Evolutionary conservation across 2,329 filamentous ascomycete species (phyloP).

Genomic region (Penicillium sp.): DNA sequence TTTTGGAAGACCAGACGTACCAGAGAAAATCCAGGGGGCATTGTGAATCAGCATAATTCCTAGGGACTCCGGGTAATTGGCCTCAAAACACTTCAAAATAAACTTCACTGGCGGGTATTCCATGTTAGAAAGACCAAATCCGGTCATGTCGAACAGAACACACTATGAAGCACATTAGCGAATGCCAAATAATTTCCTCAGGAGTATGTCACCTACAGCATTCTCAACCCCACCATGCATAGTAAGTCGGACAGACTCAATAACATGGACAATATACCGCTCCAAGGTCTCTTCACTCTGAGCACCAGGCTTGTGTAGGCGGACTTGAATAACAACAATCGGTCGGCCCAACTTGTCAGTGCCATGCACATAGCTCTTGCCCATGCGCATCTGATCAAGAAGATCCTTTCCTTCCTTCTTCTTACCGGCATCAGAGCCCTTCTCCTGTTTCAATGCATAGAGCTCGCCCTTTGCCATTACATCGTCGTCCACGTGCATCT

Average conservation of each 20-base stretch:
- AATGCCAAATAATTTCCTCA: neutral
- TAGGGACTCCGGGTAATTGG: slow-evolving; percentile 90
- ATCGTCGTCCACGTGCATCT: slow-evolving; percentile 82
- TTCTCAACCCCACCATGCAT: slow-evolving; percentile 80
- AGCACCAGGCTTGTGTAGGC: slow-evolving; percentile 77
- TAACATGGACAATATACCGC: slow-evolving; percentile 84
- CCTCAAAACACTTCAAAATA: slow-evolving; percentile 97
- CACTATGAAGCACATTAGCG: slow-evolving; percentile 56
- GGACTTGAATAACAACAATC: slow-evolving; percentile 75
- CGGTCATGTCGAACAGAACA: slow-evolving; percentile 91
- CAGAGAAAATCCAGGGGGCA: slow-evolving; percentile 92
- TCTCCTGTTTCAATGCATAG: slow-evolving; percentile 57
- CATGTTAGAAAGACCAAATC: slow-evolving; percentile 94
- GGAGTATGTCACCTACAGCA: slow-evolving; percentile 61
- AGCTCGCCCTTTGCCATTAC: slow-evolving; percentile 74
- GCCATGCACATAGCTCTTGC: slow-evolving; percentile 22
- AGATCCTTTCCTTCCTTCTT: slow-evolving; percentile 19
- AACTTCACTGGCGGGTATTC: slow-evolving; percentile 96
- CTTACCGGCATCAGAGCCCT: slow-evolving; percentile 24
- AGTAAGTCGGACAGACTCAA: slow-evolving; percentile 86
- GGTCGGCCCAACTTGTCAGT: slow-evolving; percentile 58
- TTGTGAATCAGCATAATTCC: slow-evolving; percentile 89
- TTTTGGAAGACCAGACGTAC: slow-evolving; percentile 40
- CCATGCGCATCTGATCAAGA: slow-evolving; percentile 20
- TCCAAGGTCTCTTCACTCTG: slow-evolving; percentile 81